Evolutionary conservation across 495 filamentous ascomycete genomes (phyloP).

Genomic region (Hypoxylon cercidicola): DNA sequence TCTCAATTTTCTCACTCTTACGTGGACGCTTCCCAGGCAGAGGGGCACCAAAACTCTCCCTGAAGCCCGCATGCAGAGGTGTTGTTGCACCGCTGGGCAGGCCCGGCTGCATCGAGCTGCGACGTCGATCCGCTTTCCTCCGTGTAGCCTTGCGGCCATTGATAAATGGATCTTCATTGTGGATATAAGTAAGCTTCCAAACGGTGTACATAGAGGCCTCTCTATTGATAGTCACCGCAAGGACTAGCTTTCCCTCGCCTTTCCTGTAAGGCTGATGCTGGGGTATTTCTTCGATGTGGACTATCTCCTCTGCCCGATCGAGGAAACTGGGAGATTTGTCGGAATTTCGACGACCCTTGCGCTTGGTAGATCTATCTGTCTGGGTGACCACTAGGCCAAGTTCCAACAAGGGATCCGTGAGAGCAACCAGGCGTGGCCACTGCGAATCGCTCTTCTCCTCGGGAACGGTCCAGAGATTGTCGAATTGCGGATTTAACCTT

Average conservation of each 20-base stretch:
- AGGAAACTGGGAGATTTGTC: constrained; percentile 55
- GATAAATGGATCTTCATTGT: constrained; percentile 65
- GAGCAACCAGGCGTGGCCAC: constrained; percentile 81
- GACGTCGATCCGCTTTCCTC: constrained; percentile 68
- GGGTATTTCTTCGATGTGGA: constrained; percentile 69
- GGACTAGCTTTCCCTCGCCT: constrained; percentile 62
- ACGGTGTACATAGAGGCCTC: constrained; percentile 78
- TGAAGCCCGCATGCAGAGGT: constrained; percentile 67
- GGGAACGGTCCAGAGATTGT: constrained; percentile 60
- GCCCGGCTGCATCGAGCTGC: constrained; percentile 87
- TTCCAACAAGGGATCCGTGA: constrained; percentile 88
- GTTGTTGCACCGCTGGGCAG: constrained; percentile 83
- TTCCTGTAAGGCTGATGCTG: constrained; percentile 21
- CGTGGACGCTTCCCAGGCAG: constrained; percentile 56
- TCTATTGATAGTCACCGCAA: constrained; percentile 84
- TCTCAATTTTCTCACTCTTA: constrained; percentile 54
- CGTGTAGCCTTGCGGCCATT: constrained; percentile 59
- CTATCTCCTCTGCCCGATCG: constrained; percentile 76
- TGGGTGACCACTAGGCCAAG: constrained; percentile 81
- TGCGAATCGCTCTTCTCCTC: constrained; percentile 62
- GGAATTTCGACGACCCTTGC: constrained; percentile 32
- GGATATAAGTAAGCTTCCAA: constrained; percentile 78
- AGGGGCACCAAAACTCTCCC: constrained; percentile 61
- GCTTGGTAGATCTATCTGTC: constrained; percentile 43
- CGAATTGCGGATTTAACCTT: constrained; percentile 54